Percentiles rank a stretch among this genome's conserved stretches.
Evolutionary conservation across 2,329 filamentous ascomycete species (phyloP).

Genomic region (Teratosphaeria viscida): DNA sequence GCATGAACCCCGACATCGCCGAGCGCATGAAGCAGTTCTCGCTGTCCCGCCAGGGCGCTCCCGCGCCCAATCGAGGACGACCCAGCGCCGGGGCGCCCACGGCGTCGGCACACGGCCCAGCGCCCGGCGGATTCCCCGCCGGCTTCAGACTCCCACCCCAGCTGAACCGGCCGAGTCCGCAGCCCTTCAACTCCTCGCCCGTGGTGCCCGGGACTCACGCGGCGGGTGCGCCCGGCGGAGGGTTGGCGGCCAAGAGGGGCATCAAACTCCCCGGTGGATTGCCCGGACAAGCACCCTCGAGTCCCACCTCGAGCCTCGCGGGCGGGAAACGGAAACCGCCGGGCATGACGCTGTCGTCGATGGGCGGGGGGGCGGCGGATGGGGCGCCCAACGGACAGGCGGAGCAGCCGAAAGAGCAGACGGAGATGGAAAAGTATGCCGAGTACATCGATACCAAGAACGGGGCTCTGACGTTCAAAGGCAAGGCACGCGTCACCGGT

Average conservation of each 20-base stretch:
- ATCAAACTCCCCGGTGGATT: constrained; percentile 52
- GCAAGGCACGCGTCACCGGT: constrained; percentile 80
- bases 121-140: constrained; percentile 32
- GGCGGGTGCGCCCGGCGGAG: constrained; percentile 29
- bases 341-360: constrained; percentile 33
- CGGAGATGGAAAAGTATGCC: constrained; percentile 52
- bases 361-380: constrained; percentile 28
- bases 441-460: constrained; percentile 87
- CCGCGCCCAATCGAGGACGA: constrained; percentile 14
- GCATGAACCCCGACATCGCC: constrained; percentile 46
- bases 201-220: constrained; percentile 31
- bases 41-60: constrained; percentile 50
- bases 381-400: constrained; percentile 12
- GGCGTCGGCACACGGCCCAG: constrained; percentile 4
- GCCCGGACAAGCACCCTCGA: constrained; percentile 33
- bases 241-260: constrained; percentile 57
- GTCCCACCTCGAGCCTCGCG: constrained; percentile 16
- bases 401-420: constrained; percentile 19
- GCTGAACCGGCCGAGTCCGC: constrained; percentile 27
- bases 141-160: constrained; percentile 32
- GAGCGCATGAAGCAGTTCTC: constrained; percentile 62
- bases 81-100: constrained; percentile 1
- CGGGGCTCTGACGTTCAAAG: constrained; percentile 84
- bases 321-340: constrained; percentile 29
- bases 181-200: constrained; percentile 39